phyloP scores from a whole-genome alignment of 257 asterid genomes.

The Nicotiana undulata region DNA sequence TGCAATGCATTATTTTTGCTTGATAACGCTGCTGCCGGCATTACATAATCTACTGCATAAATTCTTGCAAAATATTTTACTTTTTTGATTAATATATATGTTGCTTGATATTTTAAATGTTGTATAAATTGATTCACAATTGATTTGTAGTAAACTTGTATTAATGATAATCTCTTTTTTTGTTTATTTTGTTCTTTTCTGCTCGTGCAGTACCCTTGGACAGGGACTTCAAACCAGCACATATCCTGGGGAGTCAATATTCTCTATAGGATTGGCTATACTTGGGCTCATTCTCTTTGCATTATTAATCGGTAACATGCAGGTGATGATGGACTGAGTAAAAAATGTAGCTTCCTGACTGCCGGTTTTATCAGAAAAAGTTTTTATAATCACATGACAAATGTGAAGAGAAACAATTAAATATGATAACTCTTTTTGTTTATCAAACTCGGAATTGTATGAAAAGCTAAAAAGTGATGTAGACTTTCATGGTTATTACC shows the following conservation, averaged over 20 bases:
- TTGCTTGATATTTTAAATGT: neutral
- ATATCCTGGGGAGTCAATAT: slow-evolving; percentile 87
- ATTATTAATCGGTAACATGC: slow-evolving; percentile 96
- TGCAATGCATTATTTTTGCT: neutral
- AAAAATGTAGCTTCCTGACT: neutral
- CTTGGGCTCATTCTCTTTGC: slow-evolving; percentile 96
- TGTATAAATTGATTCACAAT: neutral
- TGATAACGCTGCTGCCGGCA: neutral
- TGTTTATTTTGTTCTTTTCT: neutral
- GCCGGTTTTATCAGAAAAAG: neutral
- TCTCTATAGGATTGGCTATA: slow-evolving; percentile 94
- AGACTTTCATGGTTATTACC: neutral
- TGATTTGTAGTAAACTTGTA: neutral
- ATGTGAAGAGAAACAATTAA: neutral
- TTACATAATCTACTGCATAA: neutral
- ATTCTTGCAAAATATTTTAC: neutral
- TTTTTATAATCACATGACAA: neutral
- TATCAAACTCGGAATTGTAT: neutral
- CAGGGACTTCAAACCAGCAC: slow-evolving; percentile 98
- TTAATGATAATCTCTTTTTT: neutral
- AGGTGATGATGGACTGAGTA: slow-evolving; percentile 39
- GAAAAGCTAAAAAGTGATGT: neutral
- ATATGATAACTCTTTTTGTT: neutral
- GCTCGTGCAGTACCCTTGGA: slow-evolving; percentile 77
- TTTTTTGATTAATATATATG: neutral